These are phyloP conservation scores for Penicillium subrubescens DNA, from an alignment of 495 filamentous ascomycete species.

Conservation along the genomic window DNA sequence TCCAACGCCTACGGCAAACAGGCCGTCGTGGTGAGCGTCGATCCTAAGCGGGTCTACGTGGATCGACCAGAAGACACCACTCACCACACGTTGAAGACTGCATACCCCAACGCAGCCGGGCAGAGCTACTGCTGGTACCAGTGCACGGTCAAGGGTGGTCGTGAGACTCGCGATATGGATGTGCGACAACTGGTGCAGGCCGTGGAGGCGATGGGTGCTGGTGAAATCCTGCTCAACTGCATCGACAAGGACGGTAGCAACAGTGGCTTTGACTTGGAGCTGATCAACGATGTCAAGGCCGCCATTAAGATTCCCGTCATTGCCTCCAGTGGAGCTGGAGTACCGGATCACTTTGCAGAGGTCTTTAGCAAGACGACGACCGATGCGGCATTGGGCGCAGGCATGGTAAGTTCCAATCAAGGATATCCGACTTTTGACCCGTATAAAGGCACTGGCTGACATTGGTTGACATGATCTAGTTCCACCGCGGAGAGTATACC, in stretches of 20 bases:
- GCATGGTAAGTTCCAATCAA: constrained; percentile 66
- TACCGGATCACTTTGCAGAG: constrained; percentile 85
- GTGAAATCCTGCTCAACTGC: constrained; percentile 93
- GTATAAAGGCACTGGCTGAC: constrained; percentile 24
- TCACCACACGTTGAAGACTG: constrained; percentile 77
- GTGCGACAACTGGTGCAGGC: constrained; percentile 83
- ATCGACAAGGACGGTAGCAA: constrained; percentile 97
- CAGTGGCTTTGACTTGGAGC: constrained; percentile 90
- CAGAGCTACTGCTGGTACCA: constrained; percentile 95
- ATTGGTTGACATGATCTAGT: constrained; percentile 46
- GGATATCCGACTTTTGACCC: not conserved
- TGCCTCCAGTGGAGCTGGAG: constrained; percentile 90
- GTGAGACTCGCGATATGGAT: constrained; percentile 88
- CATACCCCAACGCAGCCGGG: constrained; percentile 68
- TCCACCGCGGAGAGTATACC: constrained; percentile 93
- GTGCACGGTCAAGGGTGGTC: constrained; percentile 92
- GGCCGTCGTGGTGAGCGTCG: constrained; percentile 93
- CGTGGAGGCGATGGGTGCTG: constrained; percentile 94
- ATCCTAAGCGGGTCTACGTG: constrained; percentile 90
- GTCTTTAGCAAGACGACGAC: constrained; percentile 84
- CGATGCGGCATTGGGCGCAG: constrained; percentile 91
- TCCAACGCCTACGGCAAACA: constrained; percentile 93
- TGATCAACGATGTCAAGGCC: constrained; percentile 83
- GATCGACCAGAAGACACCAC: constrained; percentile 67
- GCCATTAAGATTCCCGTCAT: constrained; percentile 90